phyloP scores from a whole-genome alignment of 805 yeast species.

The Cyberlindnera mississippiensis region DNA sequence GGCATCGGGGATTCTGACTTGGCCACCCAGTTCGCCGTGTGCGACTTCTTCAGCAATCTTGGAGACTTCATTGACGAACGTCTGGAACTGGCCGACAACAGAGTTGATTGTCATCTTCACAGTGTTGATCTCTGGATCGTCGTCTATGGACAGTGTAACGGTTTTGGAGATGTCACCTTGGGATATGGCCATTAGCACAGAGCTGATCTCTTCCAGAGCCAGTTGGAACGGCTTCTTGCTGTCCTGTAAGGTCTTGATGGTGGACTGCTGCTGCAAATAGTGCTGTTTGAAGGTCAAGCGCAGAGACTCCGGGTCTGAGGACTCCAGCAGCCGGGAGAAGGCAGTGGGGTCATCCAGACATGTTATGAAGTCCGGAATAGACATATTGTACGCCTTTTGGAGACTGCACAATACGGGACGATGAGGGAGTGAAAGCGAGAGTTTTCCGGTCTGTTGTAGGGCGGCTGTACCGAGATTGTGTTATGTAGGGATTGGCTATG shows the following conservation, averaged over 20 bases:
- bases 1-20: conserved; percentile 72
- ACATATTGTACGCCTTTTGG: conserved; percentile 2
- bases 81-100: conserved; percentile 82
- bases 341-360: conserved; percentile 3
- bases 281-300: conserved; percentile 5
- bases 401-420: no score
- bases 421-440: no score
- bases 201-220: conserved; percentile 59
- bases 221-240: conserved; percentile 8
- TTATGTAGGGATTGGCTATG: no score
- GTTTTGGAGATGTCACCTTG: conserved; percentile 78
- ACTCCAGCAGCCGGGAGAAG: conserved; percentile 6
- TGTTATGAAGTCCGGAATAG: conserved; percentile 5
- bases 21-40: conserved; percentile 85
- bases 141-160: conserved; percentile 43
- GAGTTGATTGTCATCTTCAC: conserved; percentile 77
- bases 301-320: conserved; percentile 8
- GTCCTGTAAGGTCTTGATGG: conserved; percentile 6
- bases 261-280: conserved; percentile 1
- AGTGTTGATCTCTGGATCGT: conserved; percentile 73
- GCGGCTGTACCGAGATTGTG: no score
- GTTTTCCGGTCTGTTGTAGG: no score
- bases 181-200: conserved; percentile 81
- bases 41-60: conserved; percentile 89
- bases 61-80: conserved; percentile 60